Evolutionary conservation across 768 basidiomycete genomes (phyloP).

Genomic region (Tricholoma furcatifolium): DNA sequence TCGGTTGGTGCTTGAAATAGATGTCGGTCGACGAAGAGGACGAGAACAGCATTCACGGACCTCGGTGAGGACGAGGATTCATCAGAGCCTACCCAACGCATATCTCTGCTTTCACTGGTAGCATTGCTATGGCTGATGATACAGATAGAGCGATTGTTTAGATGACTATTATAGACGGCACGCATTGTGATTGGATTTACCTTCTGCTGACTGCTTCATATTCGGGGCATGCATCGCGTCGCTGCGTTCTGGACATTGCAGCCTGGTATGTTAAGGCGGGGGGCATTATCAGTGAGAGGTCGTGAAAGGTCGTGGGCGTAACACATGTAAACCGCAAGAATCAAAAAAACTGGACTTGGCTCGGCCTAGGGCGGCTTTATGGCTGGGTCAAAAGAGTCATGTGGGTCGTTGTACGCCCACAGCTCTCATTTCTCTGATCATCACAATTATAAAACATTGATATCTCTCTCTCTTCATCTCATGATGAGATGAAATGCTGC

Average conservation of each 20-base stretch:
- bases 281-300: conserved; percentile 3
- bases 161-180: background rate
- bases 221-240: conserved; percentile 37
- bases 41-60: conserved; percentile 10
- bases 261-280: conserved; percentile 2
- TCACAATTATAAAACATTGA: conserved; percentile 5
- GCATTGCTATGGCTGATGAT: conserved; percentile 23
- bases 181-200: conserved; percentile 23
- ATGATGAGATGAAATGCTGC: background rate
- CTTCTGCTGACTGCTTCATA: conserved; percentile 41
- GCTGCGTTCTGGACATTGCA: conserved; percentile 2
- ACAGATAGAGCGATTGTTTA: background rate
- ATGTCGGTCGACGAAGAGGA: background rate
- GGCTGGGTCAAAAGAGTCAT: conserved; percentile 9
- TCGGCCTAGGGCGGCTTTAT: conserved; percentile 4
- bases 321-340: conserved; percentile 5
- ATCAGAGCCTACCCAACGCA: conserved; percentile 24
- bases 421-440: background rate
- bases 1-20: conserved; percentile 3
- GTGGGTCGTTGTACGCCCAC: conserved; percentile 4
- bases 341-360: background rate
- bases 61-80: conserved; percentile 18
- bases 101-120: conserved; percentile 15
- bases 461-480: background rate
- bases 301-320: conserved; percentile 8